Conservation (phyloP, 202 grass and related monocot species). For the Carex sylvatica region DNA sequence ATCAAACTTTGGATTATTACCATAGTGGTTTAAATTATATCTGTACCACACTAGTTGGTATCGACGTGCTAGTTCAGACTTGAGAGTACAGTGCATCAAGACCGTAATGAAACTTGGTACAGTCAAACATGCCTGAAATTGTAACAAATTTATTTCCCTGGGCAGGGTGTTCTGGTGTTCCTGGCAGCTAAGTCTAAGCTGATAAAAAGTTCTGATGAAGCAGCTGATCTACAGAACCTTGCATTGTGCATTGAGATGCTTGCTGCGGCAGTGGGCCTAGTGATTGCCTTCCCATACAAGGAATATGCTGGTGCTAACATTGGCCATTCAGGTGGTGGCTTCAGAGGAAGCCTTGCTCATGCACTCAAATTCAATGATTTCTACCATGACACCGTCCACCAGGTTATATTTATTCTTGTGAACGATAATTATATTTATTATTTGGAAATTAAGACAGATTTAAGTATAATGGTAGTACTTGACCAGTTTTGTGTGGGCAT, state of each 20-base stretch:
- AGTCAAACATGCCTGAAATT: neutral
- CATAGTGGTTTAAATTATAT: neutral
- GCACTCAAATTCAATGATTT: constrained; percentile 97
- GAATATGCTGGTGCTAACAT: constrained; percentile 84
- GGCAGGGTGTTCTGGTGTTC: constrained; percentile 92
- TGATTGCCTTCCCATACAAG: constrained; percentile 90
- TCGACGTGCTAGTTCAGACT: neutral
- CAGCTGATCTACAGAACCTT: constrained; percentile 88
- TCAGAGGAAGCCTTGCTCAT: constrained; percentile 76
- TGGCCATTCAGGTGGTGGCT: constrained; percentile 56
- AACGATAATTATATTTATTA: neutral
- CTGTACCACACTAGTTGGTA: neutral
- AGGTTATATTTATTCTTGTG: constrained; percentile 43
- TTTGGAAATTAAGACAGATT: neutral
- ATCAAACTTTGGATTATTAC: neutral
- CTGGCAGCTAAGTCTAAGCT: constrained; percentile 88
- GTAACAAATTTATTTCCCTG: constrained; percentile 3
- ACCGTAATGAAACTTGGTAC: neutral
- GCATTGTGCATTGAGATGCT: constrained; percentile 96
- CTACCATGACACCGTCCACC: constrained; percentile 96
- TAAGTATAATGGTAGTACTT: neutral
- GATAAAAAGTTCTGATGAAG: constrained; percentile 76
- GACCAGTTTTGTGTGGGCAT: neutral
- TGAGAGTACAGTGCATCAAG: neutral
- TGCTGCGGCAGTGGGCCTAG: constrained; percentile 67